Base-by-base conservation (phyloP, 2,329 filamentous ascomycete species). In the Septoria linicola region DNA sequence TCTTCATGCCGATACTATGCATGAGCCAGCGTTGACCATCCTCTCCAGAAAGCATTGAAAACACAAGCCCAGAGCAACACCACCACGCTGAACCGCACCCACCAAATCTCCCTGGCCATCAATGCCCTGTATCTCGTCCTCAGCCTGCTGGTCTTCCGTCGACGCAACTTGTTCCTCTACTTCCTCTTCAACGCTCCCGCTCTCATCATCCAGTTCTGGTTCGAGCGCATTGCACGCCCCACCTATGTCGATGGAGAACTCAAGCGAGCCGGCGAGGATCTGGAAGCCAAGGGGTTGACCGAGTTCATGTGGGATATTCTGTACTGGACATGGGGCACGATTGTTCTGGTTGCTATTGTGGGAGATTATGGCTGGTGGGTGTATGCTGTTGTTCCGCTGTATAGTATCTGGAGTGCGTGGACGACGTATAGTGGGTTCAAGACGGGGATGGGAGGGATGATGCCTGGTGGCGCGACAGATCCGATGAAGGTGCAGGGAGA, bases 261-360 rank as follows among this genome's bases (percentile, higher is more conserved):
- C 55, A 84, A 82, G 68, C 82, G 80, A 25, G 77, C 88, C 0
- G 92, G 93, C 36, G 91, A 97, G 68, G 93, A 99, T 69, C 81
- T 99, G 44, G 83, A 87, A 46, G 88, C 89, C 8, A 80, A 85
- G 27, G 93, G 93, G 3, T 74, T 99, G 75, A 97, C 92, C 8
- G 93, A 96, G 73, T 97, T 95, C 76, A 89, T 97, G 87, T 99
- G 95, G 80, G 93, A 99, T 73, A 82, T 96, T 42, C 76, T 96
- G 46, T 97, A 96, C 81, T 89, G 95, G 74, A 96, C 90, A 0
- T 96, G 91, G 85, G 84, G 82, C 8, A 87, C 84, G 47, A 75
- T 89, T 34, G 72, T 85, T 7, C 70, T 86, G n/a, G 90, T 85
- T 11, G 79, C 86, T 13, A 58, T 95, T 21, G 80, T 92, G 41